A percentile compares a stretch with the other conserved stretches of the same genome.
Conservation (phyloP, 495 filamentous ascomycete species). For the Aspergillus homomorphus region DNA sequence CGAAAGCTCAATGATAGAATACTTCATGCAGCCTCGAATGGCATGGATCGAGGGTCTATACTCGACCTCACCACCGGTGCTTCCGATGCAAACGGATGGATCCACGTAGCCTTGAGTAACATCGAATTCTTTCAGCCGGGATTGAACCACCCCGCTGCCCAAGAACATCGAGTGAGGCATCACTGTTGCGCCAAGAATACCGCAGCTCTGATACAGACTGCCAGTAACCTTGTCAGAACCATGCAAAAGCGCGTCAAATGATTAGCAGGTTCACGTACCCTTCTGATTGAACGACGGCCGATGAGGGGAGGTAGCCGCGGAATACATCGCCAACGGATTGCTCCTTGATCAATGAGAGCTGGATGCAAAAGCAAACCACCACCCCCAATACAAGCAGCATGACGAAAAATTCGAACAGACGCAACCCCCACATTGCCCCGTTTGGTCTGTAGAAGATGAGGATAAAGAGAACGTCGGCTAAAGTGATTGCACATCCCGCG, state of each 20-base stretch:
- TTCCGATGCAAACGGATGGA: conserved; percentile 34
- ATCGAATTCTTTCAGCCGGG: conserved; percentile 78
- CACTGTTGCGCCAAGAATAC: conserved; percentile 88
- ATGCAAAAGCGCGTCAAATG: background rate
- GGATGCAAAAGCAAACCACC: conserved; percentile 86
- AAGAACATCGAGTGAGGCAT: conserved; percentile 93
- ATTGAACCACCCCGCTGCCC: conserved; percentile 83
- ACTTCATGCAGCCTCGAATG: conserved; percentile 74
- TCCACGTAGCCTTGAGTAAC: conserved; percentile 54
- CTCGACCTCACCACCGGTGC: conserved; percentile 48
- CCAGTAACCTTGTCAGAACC: conserved; percentile 17
- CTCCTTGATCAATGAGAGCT: conserved; percentile 72
- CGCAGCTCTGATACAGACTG: conserved; percentile 84
- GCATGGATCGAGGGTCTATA: conserved; percentile 78
- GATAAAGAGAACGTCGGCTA: conserved; percentile 80
- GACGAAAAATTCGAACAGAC: conserved; percentile 79
- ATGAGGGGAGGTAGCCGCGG: conserved; percentile 76
- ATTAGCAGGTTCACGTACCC: conserved; percentile 41
- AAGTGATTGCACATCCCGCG: conserved; percentile 81
- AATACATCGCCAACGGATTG: conserved; percentile 75
- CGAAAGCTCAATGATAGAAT: conserved; percentile 72
- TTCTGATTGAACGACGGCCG: conserved; percentile 64
- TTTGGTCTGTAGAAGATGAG: conserved; percentile 80
- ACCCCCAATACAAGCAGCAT: conserved; percentile 76
- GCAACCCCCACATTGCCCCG: conserved; percentile 67